A percentile compares a stretch with the other conserved stretches of the same genome.
These are phyloP conservation scores for Diaporthe australafricana DNA, from an alignment of 2,329 filamentous ascomycete species.

Conservation along the genomic window DNA sequence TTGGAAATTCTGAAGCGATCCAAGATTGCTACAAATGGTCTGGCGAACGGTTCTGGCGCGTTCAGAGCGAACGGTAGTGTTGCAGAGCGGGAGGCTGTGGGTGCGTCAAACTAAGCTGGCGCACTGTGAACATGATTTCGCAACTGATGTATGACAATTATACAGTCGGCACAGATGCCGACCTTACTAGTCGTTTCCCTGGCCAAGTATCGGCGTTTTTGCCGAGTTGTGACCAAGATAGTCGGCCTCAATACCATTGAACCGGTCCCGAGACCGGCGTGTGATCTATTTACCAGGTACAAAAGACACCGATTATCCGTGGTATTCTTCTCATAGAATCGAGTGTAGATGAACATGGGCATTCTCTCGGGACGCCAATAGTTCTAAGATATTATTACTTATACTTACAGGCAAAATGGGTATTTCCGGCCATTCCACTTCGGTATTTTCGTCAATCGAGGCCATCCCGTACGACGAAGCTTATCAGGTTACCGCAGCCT, in stretches of 20 bases:
- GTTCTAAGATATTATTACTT: background rate
- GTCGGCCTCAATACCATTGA: background rate
- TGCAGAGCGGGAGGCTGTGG: conserved; percentile 24
- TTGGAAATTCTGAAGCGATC: background rate
- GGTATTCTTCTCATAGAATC: background rate
- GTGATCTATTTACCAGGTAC: background rate
- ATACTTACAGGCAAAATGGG: background rate
- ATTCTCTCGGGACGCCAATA: background rate
- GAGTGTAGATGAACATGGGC: background rate
- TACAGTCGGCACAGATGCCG: background rate
- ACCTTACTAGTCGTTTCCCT: background rate
- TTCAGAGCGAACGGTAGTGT: conserved; percentile 30
- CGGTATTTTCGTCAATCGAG: conserved; percentile 26
- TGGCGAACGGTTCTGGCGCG: background rate
- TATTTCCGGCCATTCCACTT: background rate
- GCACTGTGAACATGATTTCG: background rate
- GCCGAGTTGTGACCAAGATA: background rate
- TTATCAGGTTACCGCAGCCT: conserved; percentile 33
- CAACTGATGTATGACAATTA: background rate
- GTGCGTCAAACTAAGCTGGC: conserved; percentile 11
- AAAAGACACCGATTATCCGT: background rate
- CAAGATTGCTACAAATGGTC: conserved; percentile 3
- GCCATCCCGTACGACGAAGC: conserved; percentile 28
- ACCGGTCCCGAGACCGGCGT: background rate
- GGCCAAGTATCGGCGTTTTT: background rate